phyloP scores from a whole-genome alignment of 2,329 filamentous ascomycete species.

The Colletotrichum cuscutae region DNA sequence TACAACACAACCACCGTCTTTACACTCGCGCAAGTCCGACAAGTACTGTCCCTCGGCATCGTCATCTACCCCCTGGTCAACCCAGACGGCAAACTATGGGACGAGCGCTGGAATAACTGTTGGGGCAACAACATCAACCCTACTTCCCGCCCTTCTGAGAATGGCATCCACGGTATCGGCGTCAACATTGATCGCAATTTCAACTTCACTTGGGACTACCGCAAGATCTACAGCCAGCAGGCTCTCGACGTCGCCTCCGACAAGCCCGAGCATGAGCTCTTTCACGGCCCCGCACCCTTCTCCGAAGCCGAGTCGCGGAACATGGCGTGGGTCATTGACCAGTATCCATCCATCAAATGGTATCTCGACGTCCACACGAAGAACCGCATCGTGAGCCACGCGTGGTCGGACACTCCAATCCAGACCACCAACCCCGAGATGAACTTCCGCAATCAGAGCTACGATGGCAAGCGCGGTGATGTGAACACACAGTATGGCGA shows the following conservation, averaged over 20 bases:
- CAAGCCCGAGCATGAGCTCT: constrained; percentile 57
- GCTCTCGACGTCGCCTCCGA: constrained; percentile 40
- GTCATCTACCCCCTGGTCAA: constrained; percentile 62
- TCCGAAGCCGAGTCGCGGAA: constrained; percentile 67
- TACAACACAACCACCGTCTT: constrained; percentile 61
- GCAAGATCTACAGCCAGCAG: constrained; percentile 51
- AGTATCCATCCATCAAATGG: constrained; percentile 61
- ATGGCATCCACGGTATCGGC: constrained; percentile 44
- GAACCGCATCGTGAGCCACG: constrained; percentile 62
- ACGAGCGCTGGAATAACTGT: constrained; percentile 59
- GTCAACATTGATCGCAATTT: constrained; percentile 68
- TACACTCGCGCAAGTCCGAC: constrained; percentile 60
- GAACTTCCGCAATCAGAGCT: constrained; percentile 63
- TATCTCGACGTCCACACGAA: constrained; percentile 68
- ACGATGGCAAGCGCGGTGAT: constrained; percentile 61
- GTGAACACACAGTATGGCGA: constrained; percentile 54
- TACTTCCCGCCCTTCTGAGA: background rate
- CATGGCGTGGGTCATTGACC: constrained; percentile 61
- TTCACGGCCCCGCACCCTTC: constrained; percentile 59
- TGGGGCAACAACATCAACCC: constrained; percentile 67
- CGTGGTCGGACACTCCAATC: constrained; percentile 64
- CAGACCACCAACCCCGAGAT: constrained; percentile 55
- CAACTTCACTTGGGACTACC: constrained; percentile 66
- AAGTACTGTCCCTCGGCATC: constrained; percentile 61
- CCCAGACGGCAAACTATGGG: constrained; percentile 62